Conservation (phyloP, 352 stramenopile genomes). For the Phytopythium delawarense region DNA sequence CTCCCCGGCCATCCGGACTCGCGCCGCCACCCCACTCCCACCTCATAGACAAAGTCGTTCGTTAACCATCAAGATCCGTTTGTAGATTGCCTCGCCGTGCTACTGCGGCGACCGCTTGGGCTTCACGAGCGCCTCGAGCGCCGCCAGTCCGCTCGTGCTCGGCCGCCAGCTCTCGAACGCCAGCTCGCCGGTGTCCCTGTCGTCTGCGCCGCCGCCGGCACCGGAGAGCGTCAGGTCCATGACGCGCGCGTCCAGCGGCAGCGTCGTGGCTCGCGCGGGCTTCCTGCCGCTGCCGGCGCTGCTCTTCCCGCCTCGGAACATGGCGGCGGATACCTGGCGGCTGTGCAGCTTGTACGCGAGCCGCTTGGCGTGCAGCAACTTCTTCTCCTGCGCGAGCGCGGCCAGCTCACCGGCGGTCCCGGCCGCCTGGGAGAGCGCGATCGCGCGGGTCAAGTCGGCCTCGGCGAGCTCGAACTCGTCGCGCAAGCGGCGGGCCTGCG, state of each 20-base stretch:
- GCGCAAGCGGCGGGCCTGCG: conserved; percentile 54
- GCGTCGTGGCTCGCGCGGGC: not conserved
- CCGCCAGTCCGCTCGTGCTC: conserved; percentile 27
- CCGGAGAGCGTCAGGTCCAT: conserved; percentile 29
- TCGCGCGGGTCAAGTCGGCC: conserved; percentile 39
- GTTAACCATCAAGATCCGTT: not conserved
- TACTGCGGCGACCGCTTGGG: not conserved
- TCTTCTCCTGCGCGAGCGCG: conserved; percentile 48
- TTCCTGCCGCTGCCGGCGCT: not conserved
- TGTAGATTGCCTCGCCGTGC: not conserved
- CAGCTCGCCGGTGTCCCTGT: conserved; percentile 9
- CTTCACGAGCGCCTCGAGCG: conserved; percentile 26
- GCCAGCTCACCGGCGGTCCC: conserved; percentile 3
- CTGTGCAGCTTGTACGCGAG: conserved; percentile 67
- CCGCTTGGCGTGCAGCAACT: conserved; percentile 56
- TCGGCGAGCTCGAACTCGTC: conserved; percentile 66
- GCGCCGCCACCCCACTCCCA: not conserved
- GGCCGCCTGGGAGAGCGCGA: conserved; percentile 18
- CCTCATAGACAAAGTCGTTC: not conserved
- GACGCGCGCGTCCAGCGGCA: conserved; percentile 6
- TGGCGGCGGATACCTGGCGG: conserved; percentile 63
- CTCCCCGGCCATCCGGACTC: not conserved
- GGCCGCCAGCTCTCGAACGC: conserved; percentile 44
- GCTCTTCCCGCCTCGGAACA: conserved; percentile 43
- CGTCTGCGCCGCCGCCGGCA: not conserved